Evolutionary conservation across 208 protist genomes (phyloP).

Genomic region (Wallacemonas sp.): DNA sequence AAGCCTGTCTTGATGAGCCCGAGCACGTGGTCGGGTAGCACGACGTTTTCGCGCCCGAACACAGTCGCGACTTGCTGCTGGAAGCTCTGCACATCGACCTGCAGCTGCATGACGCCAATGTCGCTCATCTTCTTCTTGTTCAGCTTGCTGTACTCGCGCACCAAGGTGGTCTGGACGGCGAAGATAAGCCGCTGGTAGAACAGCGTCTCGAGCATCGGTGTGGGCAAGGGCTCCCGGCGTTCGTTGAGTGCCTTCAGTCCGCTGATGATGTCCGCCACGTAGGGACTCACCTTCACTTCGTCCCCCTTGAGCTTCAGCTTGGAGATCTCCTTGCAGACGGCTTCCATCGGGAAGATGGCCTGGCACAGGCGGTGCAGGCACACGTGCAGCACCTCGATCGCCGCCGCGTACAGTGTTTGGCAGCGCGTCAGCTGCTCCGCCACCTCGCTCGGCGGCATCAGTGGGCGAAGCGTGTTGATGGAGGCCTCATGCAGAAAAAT

Average conservation of each 20-base stretch:
- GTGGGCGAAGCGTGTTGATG: conserved; percentile 46
- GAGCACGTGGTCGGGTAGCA: conserved; percentile 60
- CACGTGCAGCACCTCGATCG: conserved; percentile 75
- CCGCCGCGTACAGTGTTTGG: conserved; percentile 35
- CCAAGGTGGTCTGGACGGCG: conserved; percentile 53
- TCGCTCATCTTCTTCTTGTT: conserved; percentile 65
- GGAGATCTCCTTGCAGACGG: conserved; percentile 44
- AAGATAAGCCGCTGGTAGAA: conserved; percentile 74
- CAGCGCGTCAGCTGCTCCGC: conserved; percentile 42
- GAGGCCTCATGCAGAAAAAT: conserved; percentile 57
- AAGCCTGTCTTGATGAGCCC: conserved; percentile 75
- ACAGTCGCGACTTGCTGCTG: conserved; percentile 57
- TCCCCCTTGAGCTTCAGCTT: conserved; percentile 56
- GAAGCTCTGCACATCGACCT: conserved; percentile 80
- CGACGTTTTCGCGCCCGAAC: conserved; percentile 54
- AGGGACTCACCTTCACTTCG: conserved; percentile 60
- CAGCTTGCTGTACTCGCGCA: conserved; percentile 78
- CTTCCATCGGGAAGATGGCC: conserved; percentile 69
- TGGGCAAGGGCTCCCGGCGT: conserved; percentile 56
- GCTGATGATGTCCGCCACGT: conserved; percentile 52
- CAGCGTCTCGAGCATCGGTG: conserved; percentile 52
- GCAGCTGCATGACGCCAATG: conserved; percentile 78
- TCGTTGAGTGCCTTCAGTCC: conserved; percentile 48
- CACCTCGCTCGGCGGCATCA: conserved; percentile 43
- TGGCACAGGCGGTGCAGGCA: conserved; percentile 74